A percentile compares a stretch with the other conserved stretches of the same genome.
Evolutionary conservation across 345 rosid genomes (phyloP).

Genomic region (Anacardium occidentale): DNA sequence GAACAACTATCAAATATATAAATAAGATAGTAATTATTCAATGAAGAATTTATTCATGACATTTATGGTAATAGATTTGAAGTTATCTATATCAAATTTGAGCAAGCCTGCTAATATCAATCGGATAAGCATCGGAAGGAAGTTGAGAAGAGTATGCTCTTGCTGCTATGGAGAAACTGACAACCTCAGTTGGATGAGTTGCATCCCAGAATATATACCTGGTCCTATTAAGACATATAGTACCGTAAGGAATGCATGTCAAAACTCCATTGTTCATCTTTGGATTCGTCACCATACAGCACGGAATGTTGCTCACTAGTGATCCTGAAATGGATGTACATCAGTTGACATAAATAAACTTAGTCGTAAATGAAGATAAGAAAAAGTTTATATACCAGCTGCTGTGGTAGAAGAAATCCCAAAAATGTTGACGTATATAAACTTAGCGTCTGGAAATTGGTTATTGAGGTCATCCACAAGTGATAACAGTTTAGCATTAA

Average conservation of each 20-base stretch:
- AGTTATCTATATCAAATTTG: not conserved
- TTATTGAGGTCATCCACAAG: conserved; percentile 40
- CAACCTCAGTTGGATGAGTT: conserved; percentile 46
- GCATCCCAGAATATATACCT: conserved; percentile 46
- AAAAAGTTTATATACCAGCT: not conserved
- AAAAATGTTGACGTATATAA: conserved; percentile 31
- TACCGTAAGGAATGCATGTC: conserved; percentile 40
- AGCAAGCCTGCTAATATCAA: not conserved
- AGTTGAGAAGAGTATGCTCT: conserved; percentile 29
- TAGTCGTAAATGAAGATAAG: too few species aligned
- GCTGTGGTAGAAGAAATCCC: not conserved
- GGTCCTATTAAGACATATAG: conserved; percentile 36
- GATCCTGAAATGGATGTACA: conserved; percentile 11
- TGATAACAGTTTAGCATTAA: conserved; percentile 38
- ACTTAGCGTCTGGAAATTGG: conserved; percentile 37
- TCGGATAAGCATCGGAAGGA: not conserved
- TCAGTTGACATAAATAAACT: too few species aligned
- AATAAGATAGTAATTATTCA: too few species aligned
- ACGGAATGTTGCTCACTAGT: conserved; percentile 35
- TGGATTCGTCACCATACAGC: conserved; percentile 34
- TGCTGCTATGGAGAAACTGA: conserved; percentile 30
- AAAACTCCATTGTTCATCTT: conserved; percentile 33
- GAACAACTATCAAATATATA: too few species aligned
- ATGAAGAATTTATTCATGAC: too few species aligned
- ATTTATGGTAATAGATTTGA: too few species aligned